These are phyloP conservation scores for Elongisporangium undulatum DNA, from an alignment of 352 stramenopile genomes.

Conservation along the genomic window DNA sequence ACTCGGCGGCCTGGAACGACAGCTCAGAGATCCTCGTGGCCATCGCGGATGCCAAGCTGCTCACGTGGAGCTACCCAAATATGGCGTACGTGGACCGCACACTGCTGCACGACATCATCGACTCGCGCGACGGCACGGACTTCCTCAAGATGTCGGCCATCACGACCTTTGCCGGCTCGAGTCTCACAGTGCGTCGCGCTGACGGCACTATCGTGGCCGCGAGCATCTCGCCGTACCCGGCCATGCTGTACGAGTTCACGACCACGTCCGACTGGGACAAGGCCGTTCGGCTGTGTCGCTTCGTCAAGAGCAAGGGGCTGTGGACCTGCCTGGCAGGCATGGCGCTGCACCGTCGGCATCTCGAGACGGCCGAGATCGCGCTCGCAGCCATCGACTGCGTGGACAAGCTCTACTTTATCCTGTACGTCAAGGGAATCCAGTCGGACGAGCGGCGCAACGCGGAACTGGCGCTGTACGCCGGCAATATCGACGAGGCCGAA, in stretches of 20 bases:
- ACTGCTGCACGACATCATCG: slow-evolving; percentile 75
- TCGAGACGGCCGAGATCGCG: slow-evolving; percentile 90
- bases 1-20: slow-evolving; percentile 89
- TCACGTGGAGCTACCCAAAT: slow-evolving; percentile 90
- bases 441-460: slow-evolving; percentile 86
- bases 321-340: slow-evolving; percentile 91
- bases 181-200: slow-evolving; percentile 80
- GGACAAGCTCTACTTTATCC: slow-evolving; percentile 93
- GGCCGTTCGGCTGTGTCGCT: slow-evolving; percentile 88
- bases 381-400: slow-evolving; percentile 89
- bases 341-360: slow-evolving; percentile 82
- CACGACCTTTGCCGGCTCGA: slow-evolving; percentile 81
- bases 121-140: slow-evolving; percentile 65
- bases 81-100: slow-evolving; percentile 92
- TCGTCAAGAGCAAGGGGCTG: slow-evolving; percentile 84
- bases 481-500: slow-evolving; percentile 90
- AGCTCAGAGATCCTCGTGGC: slow-evolving; percentile 83
- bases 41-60: slow-evolving; percentile 84
- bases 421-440: slow-evolving; percentile 83
- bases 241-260: slow-evolving; percentile 88
- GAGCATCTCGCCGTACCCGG: slow-evolving; percentile 74
- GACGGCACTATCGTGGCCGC: slow-evolving; percentile 85
- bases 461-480: slow-evolving; percentile 83
- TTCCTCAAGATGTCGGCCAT: slow-evolving; percentile 88
- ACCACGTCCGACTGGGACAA: slow-evolving; percentile 86